Evolutionary conservation across 2,329 filamentous ascomycete genomes (phyloP), one percentile per base, ranked within the genome.

Genomic region (Aphanocladium album): DNA sequence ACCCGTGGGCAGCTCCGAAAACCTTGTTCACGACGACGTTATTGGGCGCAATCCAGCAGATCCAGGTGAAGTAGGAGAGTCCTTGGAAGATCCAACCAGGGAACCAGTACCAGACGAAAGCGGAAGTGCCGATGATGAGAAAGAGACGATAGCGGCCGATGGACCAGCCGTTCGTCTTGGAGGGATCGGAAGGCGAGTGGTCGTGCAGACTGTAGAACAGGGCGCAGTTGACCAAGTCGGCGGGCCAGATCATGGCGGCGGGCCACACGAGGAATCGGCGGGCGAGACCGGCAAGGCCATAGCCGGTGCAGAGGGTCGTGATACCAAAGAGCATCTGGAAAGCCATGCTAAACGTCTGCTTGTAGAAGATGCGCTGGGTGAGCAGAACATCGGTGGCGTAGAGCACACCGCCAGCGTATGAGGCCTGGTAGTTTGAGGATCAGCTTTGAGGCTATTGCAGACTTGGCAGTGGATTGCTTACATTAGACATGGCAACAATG

Each of bases 121-220:
- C 79, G 19, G 73, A 80, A 27, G 73, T 68, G 64, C 83, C 82
- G 39, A 86, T 76, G 64, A 81, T 80, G 60, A 87, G 68, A 73
- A 89, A 89, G 70, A 83, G 83, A 64, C 78, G 79, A 71, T 87
- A 88, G 56, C 85, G 81, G n/a, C 83, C 80, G 53, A 89, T 79
- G 37, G 68, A 78, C 87, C 87, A 89, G 47, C 87, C 86, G 66
- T 77, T 80, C 25, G 78, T 78, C 58, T 79, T 80, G 51, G 75
- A 68, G 1, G 82, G 79, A 64, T 83, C 76, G 6, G 77, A 77
- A 16, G 70, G 71, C 3, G 75, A 73, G 65, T 79, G 76, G 61
- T 79, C 77, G 64, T 79, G 77, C 45, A 79, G 73, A 43, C 75
- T 79, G 63, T 78, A 75, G 66, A 85, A 79, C 41, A 85, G 71